These are phyloP conservation scores for Curvularia sp. DNA, from an alignment of 2,329 filamentous ascomycete species.

Conservation along the genomic window DNA sequence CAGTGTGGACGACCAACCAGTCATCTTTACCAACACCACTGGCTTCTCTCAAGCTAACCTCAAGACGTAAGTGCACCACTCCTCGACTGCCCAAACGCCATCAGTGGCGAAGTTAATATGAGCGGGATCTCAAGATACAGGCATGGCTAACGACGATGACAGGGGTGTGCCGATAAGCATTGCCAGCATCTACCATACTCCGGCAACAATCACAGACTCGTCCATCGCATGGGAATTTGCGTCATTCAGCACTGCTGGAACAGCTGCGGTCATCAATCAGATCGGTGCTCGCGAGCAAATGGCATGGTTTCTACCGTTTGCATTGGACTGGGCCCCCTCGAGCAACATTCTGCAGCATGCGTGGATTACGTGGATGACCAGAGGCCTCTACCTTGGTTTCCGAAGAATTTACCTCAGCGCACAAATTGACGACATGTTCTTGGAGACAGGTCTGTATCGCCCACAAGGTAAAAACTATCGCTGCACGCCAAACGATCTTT, in stretches of 20 bases:
- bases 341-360: constrained; percentile 68
- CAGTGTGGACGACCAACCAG: constrained; percentile 43
- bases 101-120: not conserved
- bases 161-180: constrained; percentile 44
- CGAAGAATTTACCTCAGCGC: constrained; percentile 63
- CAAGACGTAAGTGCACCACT: constrained; percentile 49
- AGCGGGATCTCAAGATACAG: not conserved
- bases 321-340: constrained; percentile 60
- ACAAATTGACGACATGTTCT: constrained; percentile 69
- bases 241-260: constrained; percentile 52
- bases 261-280: constrained; percentile 67
- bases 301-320: constrained; percentile 66
- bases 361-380: constrained; percentile 68
- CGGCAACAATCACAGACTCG: constrained; percentile 62
- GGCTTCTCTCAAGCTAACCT: constrained; percentile 64
- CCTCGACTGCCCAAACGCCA: not conserved
- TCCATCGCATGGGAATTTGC: constrained; percentile 64
- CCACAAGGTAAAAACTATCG: constrained; percentile 61
- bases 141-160: constrained; percentile 14
- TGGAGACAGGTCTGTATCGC: constrained; percentile 55
- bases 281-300: constrained; percentile 66
- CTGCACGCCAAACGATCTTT: constrained; percentile 48
- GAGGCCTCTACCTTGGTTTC: constrained; percentile 65
- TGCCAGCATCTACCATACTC: constrained; percentile 63
- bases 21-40: constrained; percentile 62